Evolutionary conservation across 768 basidiomycete species (phyloP).

Genomic region (Candolleomyces aberdarensis): DNA sequence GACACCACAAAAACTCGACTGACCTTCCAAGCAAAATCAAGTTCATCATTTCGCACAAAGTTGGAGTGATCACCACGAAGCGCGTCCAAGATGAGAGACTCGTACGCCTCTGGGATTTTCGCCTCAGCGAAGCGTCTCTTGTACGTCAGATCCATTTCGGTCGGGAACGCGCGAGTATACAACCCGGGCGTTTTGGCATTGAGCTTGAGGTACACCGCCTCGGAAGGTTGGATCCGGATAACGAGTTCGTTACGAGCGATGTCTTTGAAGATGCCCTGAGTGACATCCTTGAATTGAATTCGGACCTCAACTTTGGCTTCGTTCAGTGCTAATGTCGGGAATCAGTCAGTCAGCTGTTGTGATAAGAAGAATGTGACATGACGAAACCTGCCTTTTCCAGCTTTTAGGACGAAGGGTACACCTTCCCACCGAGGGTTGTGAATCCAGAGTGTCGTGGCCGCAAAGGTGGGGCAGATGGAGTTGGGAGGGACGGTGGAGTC

Average conservation of each 20-base stretch:
- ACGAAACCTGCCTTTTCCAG: constrained; percentile 77
- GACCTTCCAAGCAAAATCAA: constrained; percentile 98
- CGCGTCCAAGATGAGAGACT: constrained; percentile 92
- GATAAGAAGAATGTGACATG: neutral
- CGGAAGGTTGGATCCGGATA: constrained; percentile 93
- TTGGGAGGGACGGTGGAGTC: constrained; percentile 92
- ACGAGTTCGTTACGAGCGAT: constrained; percentile 97
- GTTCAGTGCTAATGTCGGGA: constrained; percentile 68
- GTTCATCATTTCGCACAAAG: constrained; percentile 96
- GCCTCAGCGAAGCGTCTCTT: constrained; percentile 89
- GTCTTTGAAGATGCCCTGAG: constrained; percentile 94
- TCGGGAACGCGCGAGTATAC: constrained; percentile 84
- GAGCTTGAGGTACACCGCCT: constrained; percentile 96
- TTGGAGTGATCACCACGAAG: constrained; percentile 99
- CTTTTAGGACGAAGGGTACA: constrained; percentile 97
- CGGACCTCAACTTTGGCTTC: constrained; percentile 99
- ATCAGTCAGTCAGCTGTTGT: neutral
- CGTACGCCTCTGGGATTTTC: constrained; percentile 95
- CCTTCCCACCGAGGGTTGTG: constrained; percentile 98
- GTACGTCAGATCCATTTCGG: constrained; percentile 98
- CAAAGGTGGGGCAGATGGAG: constrained; percentile 93
- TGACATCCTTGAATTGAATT: constrained; percentile 97
- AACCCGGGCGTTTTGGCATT: constrained; percentile 95
- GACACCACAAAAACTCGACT: constrained; percentile 17
- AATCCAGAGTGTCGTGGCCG: constrained; percentile 87